phyloP scores from a whole-genome alignment of 2,329 filamentous ascomycete genomes.

The Diaporthe vexans region DNA sequence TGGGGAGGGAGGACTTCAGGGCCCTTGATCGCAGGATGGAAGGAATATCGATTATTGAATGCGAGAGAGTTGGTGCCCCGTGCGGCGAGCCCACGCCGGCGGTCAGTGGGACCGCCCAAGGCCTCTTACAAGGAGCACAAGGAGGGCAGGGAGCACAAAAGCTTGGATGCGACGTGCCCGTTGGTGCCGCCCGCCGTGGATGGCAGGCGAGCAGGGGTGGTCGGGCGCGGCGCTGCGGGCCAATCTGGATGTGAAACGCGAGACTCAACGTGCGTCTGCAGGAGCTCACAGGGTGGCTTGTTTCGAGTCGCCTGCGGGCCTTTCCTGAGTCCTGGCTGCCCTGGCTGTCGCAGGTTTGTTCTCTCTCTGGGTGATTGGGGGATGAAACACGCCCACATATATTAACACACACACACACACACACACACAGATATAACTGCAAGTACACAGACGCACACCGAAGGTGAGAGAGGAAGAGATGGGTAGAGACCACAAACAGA shows the following conservation, averaged over 20 bases:
- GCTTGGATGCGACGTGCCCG: slow-evolving; percentile 33
- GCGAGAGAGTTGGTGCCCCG: slow-evolving; percentile 2
- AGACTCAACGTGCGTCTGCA: slow-evolving; percentile 33
- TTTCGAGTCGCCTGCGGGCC: slow-evolving; percentile 23
- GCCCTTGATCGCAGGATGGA: slow-evolving; percentile 26
- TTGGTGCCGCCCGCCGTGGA: slow-evolving; percentile 32
- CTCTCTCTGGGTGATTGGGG: too few species aligned
- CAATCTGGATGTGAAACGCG: slow-evolving; percentile 36
- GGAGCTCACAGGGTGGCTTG: slow-evolving; percentile 32
- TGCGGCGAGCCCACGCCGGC: slow-evolving; percentile 21
- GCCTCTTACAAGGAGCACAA: slow-evolving; percentile 19
- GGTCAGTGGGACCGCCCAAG: slow-evolving; percentile 8
- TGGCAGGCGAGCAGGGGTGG: slow-evolving; percentile 36
- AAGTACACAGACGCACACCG: background rate
- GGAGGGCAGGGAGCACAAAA: slow-evolving; percentile 6
- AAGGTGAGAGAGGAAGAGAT: background rate
- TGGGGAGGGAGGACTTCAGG: background rate
- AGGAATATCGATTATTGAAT: slow-evolving; percentile 17
- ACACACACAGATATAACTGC: too few species aligned
- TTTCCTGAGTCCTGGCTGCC: background rate
- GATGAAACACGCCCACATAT: background rate
- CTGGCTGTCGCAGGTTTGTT: too few species aligned
- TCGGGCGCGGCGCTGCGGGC: slow-evolving; percentile 34
- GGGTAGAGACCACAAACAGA: background rate
- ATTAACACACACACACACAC: background rate